Evolutionary conservation across 1,284 basidiomycete genomes (phyloP).

Genomic region (Mycena citricolor): DNA sequence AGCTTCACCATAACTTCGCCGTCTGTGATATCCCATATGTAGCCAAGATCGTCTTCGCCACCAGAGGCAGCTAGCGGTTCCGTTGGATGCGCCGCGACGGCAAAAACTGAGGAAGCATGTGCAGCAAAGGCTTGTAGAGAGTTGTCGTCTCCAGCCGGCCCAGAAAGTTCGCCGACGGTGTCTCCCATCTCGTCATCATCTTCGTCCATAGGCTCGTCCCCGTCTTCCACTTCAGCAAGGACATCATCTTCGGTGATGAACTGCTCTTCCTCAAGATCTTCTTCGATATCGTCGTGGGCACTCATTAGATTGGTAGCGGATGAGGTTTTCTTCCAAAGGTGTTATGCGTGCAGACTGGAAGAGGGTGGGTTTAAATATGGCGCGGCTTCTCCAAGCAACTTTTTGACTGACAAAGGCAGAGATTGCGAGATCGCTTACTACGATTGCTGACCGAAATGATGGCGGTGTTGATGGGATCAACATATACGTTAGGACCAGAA

Average conservation of each 20-base stretch:
- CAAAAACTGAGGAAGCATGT: constrained; percentile 81
- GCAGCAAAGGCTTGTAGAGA: constrained; percentile 65
- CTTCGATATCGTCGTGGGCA: constrained; percentile 41
- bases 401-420: too few relatives aligned
- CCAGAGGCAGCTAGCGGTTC: constrained; percentile 87
- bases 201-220: constrained; percentile 74
- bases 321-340: constrained; percentile 32
- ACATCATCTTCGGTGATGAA: constrained; percentile 66
- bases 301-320: constrained; percentile 29
- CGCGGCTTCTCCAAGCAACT: too few relatives aligned
- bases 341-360: too few relatives aligned
- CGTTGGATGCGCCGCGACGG: constrained; percentile 83
- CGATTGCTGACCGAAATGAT: too few relatives aligned
- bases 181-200: constrained; percentile 58
- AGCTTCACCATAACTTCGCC: constrained; percentile 83
- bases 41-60: constrained; percentile 94
- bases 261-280: constrained; percentile 45
- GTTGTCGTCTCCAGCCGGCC: constrained; percentile 51
- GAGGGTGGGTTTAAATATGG: too few relatives aligned
- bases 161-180: constrained; percentile 37
- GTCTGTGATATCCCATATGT: constrained; percentile 88
- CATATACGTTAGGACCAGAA: too few relatives aligned
- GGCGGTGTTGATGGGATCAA: too few relatives aligned
- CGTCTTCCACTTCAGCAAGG: constrained; percentile 62
- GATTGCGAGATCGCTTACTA: too few relatives aligned